phyloP scores from a whole-genome alignment of 345 rosid genomes.

The Syzygium grande region DNA sequence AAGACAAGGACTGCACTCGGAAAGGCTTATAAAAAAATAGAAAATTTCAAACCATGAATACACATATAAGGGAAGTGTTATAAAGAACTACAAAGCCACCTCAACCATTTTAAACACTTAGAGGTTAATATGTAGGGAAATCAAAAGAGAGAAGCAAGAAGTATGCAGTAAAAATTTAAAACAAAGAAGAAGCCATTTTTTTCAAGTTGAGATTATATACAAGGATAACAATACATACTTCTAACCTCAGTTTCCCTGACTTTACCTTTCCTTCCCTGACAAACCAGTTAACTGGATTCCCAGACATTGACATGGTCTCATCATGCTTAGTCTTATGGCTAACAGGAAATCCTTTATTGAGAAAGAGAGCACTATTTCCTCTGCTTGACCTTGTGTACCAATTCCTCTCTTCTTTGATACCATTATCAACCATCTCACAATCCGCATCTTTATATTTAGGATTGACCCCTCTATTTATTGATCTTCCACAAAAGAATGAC shows the following conservation, averaged over 20 bases:
- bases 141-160: neutral
- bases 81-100: neutral
- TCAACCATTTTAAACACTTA: neutral
- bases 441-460: neutral
- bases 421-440: conserved; percentile 7
- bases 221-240: conserved; percentile 15
- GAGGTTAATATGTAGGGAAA: neutral
- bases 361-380: conserved; percentile 11
- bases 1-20: neutral
- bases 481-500: conserved; percentile 9
- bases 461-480: conserved; percentile 12
- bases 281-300: conserved; percentile 33
- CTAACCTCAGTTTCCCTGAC: conserved; percentile 17
- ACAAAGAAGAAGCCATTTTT: conserved; percentile 4
- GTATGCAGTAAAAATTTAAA: neutral
- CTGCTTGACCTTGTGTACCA: conserved; percentile 12
- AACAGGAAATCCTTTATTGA: conserved; percentile 13
- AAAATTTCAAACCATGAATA: neutral
- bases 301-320: conserved; percentile 19
- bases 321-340: conserved; percentile 19
- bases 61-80: neutral
- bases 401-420: conserved; percentile 4
- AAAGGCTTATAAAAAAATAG: neutral
- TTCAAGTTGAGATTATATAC: conserved; percentile 1
- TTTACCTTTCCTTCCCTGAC: conserved; percentile 58